These are phyloP conservation scores for Pseudogymnoascus sp. DNA, from an alignment of 2,329 filamentous ascomycete genomes.

Conservation along the genomic window DNA sequence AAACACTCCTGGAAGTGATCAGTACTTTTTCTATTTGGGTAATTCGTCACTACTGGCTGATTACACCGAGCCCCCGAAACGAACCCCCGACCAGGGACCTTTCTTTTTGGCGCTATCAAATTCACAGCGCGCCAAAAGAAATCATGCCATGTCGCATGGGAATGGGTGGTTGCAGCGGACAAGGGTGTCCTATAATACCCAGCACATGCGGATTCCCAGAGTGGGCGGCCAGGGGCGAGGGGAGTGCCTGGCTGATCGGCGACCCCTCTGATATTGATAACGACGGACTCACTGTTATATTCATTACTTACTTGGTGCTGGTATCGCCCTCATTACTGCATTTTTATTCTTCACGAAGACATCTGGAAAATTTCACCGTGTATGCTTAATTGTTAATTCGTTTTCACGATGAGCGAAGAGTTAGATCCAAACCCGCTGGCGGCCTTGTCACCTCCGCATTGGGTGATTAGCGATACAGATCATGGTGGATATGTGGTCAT, in stretches of 20 bases:
- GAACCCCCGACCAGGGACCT: not conserved
- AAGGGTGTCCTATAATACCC: not conserved
- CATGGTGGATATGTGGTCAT: constrained; percentile 2
- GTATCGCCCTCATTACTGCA: not conserved
- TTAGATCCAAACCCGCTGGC: not conserved
- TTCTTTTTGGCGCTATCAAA: not conserved
- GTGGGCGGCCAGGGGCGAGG: not conserved
- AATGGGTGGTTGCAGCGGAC: not conserved
- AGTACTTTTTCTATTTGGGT: not conserved
- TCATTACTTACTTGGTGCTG: not conserved
- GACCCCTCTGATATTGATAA: constrained; percentile 5
- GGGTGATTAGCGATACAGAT: not conserved
- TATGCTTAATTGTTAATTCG: not conserved
- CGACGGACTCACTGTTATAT: not conserved
- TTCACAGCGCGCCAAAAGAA: not conserved
- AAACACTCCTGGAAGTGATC: constrained; percentile 2
- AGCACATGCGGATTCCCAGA: not conserved
- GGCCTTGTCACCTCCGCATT: not conserved
- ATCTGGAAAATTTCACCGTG: not conserved
- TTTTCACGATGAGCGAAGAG: not conserved
- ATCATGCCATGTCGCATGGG: constrained; percentile 1
- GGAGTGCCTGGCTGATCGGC: not conserved
- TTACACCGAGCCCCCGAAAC: not conserved
- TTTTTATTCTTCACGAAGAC: not conserved
- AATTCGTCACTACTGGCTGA: not conserved